These are phyloP conservation scores for Wickerhamiella lipophila DNA, from an alignment of 805 yeast species.

Conservation along the genomic window DNA sequence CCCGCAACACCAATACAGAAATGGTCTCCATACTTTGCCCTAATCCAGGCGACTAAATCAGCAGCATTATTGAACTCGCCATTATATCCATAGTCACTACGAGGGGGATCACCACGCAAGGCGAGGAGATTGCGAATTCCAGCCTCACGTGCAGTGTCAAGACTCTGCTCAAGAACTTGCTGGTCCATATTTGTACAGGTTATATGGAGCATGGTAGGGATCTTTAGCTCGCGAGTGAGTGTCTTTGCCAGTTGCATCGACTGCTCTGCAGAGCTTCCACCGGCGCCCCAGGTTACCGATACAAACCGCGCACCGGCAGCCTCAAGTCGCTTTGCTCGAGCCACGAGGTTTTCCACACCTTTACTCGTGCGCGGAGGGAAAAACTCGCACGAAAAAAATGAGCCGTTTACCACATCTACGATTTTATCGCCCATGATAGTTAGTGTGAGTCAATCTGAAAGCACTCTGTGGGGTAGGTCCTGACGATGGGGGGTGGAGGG, in stretches of 20 bases:
- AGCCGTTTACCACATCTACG: conserved; percentile 37
- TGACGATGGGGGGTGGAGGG: not conserved
- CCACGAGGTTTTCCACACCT: conserved; percentile 72
- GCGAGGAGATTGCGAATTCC: conserved; percentile 88
- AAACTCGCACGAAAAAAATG: conserved; percentile 78
- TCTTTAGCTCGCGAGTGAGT: conserved; percentile 57
- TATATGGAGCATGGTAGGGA: conserved; percentile 88
- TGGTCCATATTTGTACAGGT: conserved; percentile 91
- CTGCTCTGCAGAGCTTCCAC: conserved; percentile 83
- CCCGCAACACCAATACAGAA: conserved; percentile 95
- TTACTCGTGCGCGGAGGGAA: conserved; percentile 85
- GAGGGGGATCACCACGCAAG: conserved; percentile 89
- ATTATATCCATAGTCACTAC: conserved; percentile 39
- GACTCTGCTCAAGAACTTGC: conserved; percentile 64
- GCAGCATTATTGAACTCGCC: conserved; percentile 41
- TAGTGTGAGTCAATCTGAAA: conserved; percentile 1
- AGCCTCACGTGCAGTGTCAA: conserved; percentile 51
- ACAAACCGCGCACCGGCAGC: conserved; percentile 79
- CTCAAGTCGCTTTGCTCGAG: conserved; percentile 80
- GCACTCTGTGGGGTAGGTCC: not conserved
- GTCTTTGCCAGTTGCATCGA: conserved; percentile 71
- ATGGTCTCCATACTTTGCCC: conserved; percentile 65
- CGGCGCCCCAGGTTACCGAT: conserved; percentile 98
- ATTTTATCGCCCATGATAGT: conserved; percentile 26
- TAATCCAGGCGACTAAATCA: conserved; percentile 76